A percentile compares a stretch with the other conserved stretches of the same genome.
Conservation (phyloP, 768 basidiomycete genomes). For the Royoungia palumana region DNA sequence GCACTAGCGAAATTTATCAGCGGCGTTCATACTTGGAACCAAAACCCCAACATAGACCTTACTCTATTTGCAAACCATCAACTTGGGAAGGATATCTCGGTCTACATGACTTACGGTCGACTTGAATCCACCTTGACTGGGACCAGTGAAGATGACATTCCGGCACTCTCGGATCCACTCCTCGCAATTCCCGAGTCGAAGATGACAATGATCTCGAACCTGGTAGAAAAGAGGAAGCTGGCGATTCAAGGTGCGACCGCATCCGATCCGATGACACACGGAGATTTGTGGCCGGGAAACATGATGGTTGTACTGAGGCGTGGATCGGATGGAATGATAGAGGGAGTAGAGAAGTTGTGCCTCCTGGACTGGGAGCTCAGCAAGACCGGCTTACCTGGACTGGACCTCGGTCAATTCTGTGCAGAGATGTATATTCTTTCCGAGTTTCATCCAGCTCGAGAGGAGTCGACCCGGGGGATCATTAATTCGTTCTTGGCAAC, state of each 20-base stretch:
- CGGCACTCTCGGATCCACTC: slow-evolving; percentile 42
- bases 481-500: slow-evolving; percentile 44
- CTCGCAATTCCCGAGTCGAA: slow-evolving; percentile 37
- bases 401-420: slow-evolving; percentile 63
- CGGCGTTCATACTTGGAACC: slow-evolving; percentile 47
- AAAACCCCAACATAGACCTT: slow-evolving; percentile 26
- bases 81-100: slow-evolving; percentile 40
- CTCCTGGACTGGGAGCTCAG: slow-evolving; percentile 67
- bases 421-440: slow-evolving; percentile 55
- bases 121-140: slow-evolving; percentile 40
- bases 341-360: slow-evolving; percentile 38
- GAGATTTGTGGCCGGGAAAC: slow-evolving; percentile 77
- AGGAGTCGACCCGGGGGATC: slow-evolving; percentile 35
- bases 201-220: slow-evolving; percentile 32
- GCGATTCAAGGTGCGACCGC: slow-evolving; percentile 30
- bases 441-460: slow-evolving; percentile 43
- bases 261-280: slow-evolving; percentile 36
- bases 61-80: slow-evolving; percentile 39
- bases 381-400: slow-evolving; percentile 52
- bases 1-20: slow-evolving; percentile 56
- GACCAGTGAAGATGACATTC: slow-evolving; percentile 23
- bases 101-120: slow-evolving; percentile 43
- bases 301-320: slow-evolving; percentile 43
- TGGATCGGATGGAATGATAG: slow-evolving; percentile 22
- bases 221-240: slow-evolving; percentile 30